phyloP scores from a whole-genome alignment of 2,329 filamentous ascomycete genomes.

The Exutisphaerella laricina region DNA sequence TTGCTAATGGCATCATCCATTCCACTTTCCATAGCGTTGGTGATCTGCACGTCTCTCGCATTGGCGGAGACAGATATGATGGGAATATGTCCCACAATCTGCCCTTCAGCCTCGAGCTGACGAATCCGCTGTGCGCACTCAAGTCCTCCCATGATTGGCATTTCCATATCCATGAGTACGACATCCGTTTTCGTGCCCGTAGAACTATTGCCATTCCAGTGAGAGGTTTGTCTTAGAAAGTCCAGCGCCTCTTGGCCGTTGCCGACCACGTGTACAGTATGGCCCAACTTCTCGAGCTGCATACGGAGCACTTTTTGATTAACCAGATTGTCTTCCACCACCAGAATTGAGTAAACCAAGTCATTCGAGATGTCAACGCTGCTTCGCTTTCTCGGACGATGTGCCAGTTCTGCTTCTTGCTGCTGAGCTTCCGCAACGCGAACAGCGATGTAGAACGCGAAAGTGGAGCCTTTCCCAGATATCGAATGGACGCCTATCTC shows the following conservation, averaged over 20 bases:
- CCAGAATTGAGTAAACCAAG: constrained; percentile 15
- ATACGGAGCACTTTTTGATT: constrained; percentile 40
- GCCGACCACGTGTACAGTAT: constrained; percentile 35
- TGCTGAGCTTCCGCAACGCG: constrained; percentile 28
- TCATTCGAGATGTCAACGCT: not conserved
- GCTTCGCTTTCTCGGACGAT: not conserved
- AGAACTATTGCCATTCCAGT: constrained; percentile 9
- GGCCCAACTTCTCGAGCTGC: constrained; percentile 36
- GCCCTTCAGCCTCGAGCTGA: constrained; percentile 55
- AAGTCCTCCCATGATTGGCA: constrained; percentile 76
- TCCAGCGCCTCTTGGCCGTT: constrained; percentile 37
- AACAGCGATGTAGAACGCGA: constrained; percentile 61
- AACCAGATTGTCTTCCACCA: constrained; percentile 37
- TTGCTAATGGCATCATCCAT: constrained; percentile 77
- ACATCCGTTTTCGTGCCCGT: constrained; percentile 5
- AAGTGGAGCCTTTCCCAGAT: constrained; percentile 56
- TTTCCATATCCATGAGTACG: constrained; percentile 64
- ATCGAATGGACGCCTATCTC: constrained; percentile 58
- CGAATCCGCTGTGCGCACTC: constrained; percentile 64
- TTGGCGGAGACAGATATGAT: constrained; percentile 76
- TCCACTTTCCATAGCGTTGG: constrained; percentile 61
- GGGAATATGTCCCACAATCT: constrained; percentile 58
- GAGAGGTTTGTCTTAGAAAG: constrained; percentile 27
- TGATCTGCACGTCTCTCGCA: constrained; percentile 65
- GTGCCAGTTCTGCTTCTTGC: not conserved